Evolutionary conservation across 108 stramenopile species (phyloP).

Genomic region (Skeletonema tropicum): DNA sequence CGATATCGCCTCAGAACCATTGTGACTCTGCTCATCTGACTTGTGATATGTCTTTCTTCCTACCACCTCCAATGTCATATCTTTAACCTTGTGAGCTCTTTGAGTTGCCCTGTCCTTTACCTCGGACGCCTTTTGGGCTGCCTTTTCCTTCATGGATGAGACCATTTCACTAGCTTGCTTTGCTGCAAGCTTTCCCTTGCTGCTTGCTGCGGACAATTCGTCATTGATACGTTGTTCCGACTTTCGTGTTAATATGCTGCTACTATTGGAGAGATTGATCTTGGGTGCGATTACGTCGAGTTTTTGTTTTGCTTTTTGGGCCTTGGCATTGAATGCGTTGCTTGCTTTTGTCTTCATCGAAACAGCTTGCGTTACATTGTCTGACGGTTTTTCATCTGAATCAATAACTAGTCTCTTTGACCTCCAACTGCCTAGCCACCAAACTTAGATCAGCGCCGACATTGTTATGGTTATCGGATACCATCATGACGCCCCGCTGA

Average conservation of each 20-base stretch:
- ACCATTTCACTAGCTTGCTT: neutral
- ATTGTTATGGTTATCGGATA: neutral
- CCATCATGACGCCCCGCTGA: neutral
- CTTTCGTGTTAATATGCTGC: neutral
- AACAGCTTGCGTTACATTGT: no score
- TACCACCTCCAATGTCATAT: neutral
- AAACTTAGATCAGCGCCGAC: neutral
- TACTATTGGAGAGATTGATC: neutral
- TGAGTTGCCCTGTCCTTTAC: neutral
- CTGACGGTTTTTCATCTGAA: no score
- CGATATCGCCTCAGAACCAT: neutral
- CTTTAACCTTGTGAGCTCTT: neutral
- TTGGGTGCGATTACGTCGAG: constrained; percentile 1
- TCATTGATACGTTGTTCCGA: constrained; percentile 4
- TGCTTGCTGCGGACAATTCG: neutral
- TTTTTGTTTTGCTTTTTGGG: neutral
- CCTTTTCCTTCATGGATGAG: neutral
- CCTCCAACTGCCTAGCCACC: neutral
- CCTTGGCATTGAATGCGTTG: no score
- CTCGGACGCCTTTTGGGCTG: neutral
- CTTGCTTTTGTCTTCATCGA: no score
- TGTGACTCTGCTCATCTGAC: neutral
- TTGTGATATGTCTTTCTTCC: neutral
- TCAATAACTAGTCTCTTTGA: neutral
- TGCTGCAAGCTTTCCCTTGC: neutral